Evolutionary conservation across 257 asterid genomes (phyloP), one percentile per base, ranked within the genome.

Genomic region (Nicotiana undulata): DNA sequence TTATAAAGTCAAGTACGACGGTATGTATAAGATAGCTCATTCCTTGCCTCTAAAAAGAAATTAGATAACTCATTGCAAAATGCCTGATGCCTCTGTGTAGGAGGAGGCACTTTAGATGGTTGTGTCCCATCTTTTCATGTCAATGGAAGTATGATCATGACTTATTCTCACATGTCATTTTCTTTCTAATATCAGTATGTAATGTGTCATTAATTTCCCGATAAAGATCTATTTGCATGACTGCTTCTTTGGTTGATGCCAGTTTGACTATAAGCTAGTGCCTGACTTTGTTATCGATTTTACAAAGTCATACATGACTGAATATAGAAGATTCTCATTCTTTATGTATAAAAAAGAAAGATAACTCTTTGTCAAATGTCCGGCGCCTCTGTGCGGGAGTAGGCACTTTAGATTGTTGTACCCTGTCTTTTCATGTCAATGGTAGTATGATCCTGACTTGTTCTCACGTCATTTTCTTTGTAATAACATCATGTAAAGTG

Each of bases 81-180:
- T 68, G 61, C 6, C 32, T 85, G 81, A 55, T 86, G 85, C 86
- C 84, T 90, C 85, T 81, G 24, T 83, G 81, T n/a, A 51, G 82
- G 87, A 86, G 86, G 88, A 86, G 93, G 77, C 91, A 85, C 83
- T 63, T 84, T 83, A 84, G 89, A 85, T 84, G 63, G 82, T 75
- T 18, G 84, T 81, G 40, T 72, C 34, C 81, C 85, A 79, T 84
- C 86, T 85, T 82, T 87, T 81, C 82, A 83, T 82, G 84, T 74
- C 55, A 22, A 81, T 77, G 86, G 77, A 80, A 66, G 22, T 56
- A 67, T 77, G 83, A 82, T 86, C 84, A 75, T 82, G 83, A 63
- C 76, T 53, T 59, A 66, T 81, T 75, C 49, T 40, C 58, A 40
- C 49, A 28, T 76, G 31, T 65, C 80, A 80, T 79, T 63, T 17